Conservation (phyloP, 495 filamentous ascomycete genomes). For the Pyronema omphalodes region DNA sequence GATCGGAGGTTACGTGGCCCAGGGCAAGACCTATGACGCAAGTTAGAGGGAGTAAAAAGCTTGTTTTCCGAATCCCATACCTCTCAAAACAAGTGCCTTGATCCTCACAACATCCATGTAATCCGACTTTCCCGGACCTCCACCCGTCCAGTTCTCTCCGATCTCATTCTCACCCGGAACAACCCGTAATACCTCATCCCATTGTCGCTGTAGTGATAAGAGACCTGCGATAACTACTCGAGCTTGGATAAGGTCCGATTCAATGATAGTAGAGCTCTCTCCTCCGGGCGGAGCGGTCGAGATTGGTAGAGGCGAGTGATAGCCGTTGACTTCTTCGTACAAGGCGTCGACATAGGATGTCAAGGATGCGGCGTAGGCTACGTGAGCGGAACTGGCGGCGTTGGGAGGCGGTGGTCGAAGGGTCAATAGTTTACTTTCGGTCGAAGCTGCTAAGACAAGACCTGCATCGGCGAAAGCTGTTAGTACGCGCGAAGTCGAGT, state of each 20-base stretch:
- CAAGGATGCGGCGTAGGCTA: slow-evolving; percentile 19
- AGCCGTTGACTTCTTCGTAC: slow-evolving; percentile 9
- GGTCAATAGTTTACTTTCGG: slow-evolving; percentile 12
- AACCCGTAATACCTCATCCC: slow-evolving; percentile 13
- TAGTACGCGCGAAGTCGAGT: not conserved
- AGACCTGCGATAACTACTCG: slow-evolving; percentile 15
- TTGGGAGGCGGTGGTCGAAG: slow-evolving; percentile 11
- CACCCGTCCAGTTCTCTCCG: slow-evolving; percentile 12
- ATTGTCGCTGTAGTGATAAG: slow-evolving; percentile 18
- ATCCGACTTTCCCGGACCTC: slow-evolving; percentile 12
- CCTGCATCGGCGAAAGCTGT: slow-evolving; percentile 10
- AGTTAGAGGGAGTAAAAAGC: not conserved
- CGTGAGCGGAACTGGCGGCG: slow-evolving; percentile 10
- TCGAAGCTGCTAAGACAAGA: slow-evolving; percentile 15
- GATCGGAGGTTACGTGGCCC: slow-evolving; percentile 16
- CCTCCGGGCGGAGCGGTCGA: slow-evolving; percentile 18
- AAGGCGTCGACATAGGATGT: slow-evolving; percentile 15
- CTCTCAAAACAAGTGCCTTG: slow-evolving; percentile 24
- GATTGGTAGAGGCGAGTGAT: slow-evolving; percentile 9
- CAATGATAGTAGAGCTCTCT: slow-evolving; percentile 9
- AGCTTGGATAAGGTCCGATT: slow-evolving; percentile 19
- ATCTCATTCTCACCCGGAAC: slow-evolving; percentile 15
- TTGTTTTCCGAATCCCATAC: slow-evolving; percentile 3
- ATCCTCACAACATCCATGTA: slow-evolving; percentile 20
- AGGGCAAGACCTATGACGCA: slow-evolving; percentile 13